phyloP scores from a whole-genome alignment of 768 basidiomycete species.

The Coprinopsis sp. region DNA sequence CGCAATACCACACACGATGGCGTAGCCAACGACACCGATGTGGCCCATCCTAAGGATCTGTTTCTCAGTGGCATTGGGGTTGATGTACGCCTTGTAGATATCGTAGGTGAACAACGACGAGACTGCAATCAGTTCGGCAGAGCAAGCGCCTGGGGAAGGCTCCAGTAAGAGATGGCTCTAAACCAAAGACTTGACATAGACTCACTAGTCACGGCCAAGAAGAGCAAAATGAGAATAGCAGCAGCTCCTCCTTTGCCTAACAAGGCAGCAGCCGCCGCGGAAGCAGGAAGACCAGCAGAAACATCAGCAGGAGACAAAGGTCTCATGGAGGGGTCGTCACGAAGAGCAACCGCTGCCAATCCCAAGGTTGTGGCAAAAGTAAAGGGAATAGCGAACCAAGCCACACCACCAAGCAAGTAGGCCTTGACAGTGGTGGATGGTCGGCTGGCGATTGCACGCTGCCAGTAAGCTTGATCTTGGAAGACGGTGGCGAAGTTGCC shows the following conservation, averaged over 20 bases:
- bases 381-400: slow-evolving; percentile 90
- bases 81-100: slow-evolving; percentile 82
- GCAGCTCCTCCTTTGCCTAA: slow-evolving; percentile 78
- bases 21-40: slow-evolving; percentile 63
- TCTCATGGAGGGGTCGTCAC: slow-evolving; percentile 51
- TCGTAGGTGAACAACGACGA: slow-evolving; percentile 83
- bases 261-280: slow-evolving; percentile 78
- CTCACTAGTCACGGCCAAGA: slow-evolving; percentile 75
- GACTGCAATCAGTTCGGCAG: slow-evolving; percentile 89
- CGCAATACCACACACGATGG: slow-evolving; percentile 75
- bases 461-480: slow-evolving; percentile 81
- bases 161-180: not conserved
- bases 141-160: slow-evolving; percentile 45
- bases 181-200: not conserved
- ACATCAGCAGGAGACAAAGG: slow-evolving; percentile 56
- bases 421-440: slow-evolving; percentile 87
- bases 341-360: slow-evolving; percentile 80
- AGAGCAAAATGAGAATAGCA: slow-evolving; percentile 74
- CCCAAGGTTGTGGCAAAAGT: slow-evolving; percentile 85
- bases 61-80: slow-evolving; percentile 70
- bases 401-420: slow-evolving; percentile 82
- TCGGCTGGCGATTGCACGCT: slow-evolving; percentile 82
- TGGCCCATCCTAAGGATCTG: slow-evolving; percentile 72
- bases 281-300: slow-evolving; percentile 82
- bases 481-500: slow-evolving; percentile 70